Percentiles rank a stretch among this genome's conserved stretches.
Conservation (phyloP, 2,329 filamentous ascomycete species). For the Diaporthe sp. region DNA sequence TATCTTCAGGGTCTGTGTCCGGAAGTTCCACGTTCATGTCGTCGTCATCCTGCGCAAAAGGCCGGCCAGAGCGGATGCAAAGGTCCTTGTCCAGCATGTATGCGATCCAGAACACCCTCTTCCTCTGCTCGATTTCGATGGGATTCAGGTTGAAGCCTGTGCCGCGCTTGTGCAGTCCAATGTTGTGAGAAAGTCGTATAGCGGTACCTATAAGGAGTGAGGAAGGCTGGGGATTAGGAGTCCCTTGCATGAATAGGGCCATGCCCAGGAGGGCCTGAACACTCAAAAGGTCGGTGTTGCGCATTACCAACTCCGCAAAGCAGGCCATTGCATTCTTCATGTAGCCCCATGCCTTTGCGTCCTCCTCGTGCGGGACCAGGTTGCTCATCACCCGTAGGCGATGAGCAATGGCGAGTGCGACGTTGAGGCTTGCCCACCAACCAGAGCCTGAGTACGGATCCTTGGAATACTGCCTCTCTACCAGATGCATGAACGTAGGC, state of each 20-base stretch:
- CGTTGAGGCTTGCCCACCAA: conserved; percentile 98
- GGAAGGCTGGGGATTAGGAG: conserved; percentile 94
- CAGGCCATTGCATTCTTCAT: conserved; percentile 97
- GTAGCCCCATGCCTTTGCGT: conserved; percentile 94
- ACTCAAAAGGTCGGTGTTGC: conserved; percentile 93
- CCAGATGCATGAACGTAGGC: conserved; percentile 97
- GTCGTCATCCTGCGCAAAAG: conserved; percentile 73
- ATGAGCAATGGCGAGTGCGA: conserved; percentile 92
- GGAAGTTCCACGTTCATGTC: conserved; percentile 97
- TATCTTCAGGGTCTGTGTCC: conserved; percentile 89
- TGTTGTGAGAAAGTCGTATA: conserved; percentile 90
- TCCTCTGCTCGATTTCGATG: conserved; percentile 91
- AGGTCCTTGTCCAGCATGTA: conserved; percentile 76
- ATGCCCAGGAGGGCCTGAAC: conserved; percentile 95
- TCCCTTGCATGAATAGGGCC: conserved; percentile 94
- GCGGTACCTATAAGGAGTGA: conserved; percentile 93
- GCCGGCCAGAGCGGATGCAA: conserved; percentile 69
- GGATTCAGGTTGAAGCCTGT: conserved; percentile 94
- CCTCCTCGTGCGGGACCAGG: conserved; percentile 88
- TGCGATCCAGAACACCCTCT: conserved; percentile 75
- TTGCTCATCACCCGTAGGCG: conserved; percentile 96
- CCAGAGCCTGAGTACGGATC: conserved; percentile 95
- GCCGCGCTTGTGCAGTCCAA: conserved; percentile 93
- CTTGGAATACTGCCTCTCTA: conserved; percentile 91
- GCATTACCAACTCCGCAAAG: conserved; percentile 92